Conservation (phyloP, 805 yeast genomes). For the Nakazawaea anatomiae region DNA sequence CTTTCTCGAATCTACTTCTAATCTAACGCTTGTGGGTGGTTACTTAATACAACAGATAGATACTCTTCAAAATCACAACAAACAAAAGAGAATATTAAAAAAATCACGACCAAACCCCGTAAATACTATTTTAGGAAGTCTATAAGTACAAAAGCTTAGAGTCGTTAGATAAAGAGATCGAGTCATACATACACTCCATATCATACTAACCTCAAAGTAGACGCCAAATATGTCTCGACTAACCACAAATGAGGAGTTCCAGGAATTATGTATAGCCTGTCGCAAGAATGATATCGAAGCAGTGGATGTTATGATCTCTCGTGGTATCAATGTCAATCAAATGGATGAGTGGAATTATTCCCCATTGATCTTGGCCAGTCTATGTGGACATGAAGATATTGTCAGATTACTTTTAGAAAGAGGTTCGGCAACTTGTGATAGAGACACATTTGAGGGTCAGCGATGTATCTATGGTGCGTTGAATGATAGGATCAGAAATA, state of each 20-base stretch:
- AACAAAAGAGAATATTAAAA: no score
- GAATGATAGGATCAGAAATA: conserved; percentile 55
- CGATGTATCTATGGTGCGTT: conserved; percentile 74
- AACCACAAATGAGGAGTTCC: conserved; percentile 25
- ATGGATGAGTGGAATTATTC: conserved; percentile 72
- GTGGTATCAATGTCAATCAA: conserved; percentile 45
- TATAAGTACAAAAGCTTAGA: no score
- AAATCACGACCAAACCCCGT: no score
- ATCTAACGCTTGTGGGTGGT: not conserved
- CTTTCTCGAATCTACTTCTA: not conserved
- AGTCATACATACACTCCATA: no score
- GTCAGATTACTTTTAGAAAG: conserved; percentile 54
- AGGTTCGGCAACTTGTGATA: conserved; percentile 67
- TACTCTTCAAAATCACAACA: no score
- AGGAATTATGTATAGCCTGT: conserved; percentile 58
- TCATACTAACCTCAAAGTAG: not conserved
- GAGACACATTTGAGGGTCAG: conserved; percentile 79
- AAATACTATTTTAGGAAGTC: no score
- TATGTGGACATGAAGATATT: conserved; percentile 67
- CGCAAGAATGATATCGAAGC: conserved; percentile 61
- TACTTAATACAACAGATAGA: no score
- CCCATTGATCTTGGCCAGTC: conserved; percentile 65
- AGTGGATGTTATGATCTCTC: conserved; percentile 50
- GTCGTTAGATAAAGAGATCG: no score
- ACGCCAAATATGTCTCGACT: not conserved